Base-by-base conservation (phyloP, 1,284 basidiomycete genomes). In the Cryptococcus amylolentus region DNA sequence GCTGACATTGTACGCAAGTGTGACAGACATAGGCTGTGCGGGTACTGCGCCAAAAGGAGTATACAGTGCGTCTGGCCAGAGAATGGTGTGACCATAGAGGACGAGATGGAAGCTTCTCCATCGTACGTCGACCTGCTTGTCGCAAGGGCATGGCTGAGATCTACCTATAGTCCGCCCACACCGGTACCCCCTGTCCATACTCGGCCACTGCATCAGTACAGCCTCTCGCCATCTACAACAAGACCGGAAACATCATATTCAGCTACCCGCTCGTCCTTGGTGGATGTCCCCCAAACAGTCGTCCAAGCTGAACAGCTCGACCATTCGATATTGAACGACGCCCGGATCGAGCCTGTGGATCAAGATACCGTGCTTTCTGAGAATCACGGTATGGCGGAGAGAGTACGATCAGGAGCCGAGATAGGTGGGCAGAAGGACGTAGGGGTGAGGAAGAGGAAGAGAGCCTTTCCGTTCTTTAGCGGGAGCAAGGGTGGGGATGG, bases 321-420 rank as follows among this genome's bases (percentile, higher is more conserved):
- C 41, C 60, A 62, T 47, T 62, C 60, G 1, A 62, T 62, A n/a
- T 49, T 62, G 37, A 62, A 62, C 37, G 55, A 62, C 48, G 54
- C 52, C 46, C 35, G 35, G 23, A 10, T 51, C 38, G 12, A 43
- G 14, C 26, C 18, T 18, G 10, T n/a, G 18, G 42, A 26, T 10
- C 14, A 20, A 35, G 31, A 35, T 35, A 8, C 3, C 2, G 31
- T 7, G 31, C 6, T 23, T 23, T 23, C 23, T 23, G 2, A 23
- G 23, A 23, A 23, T 23, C 23, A 23, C 23, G 23, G 23, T 23
- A 23, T 23, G 23, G 23, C 23, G 23, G 23, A 23, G 23, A 23
- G 23, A 2, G n/a, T n/a, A 40, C 13, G 39, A 40, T 14, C 39
- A 40, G 39, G 39, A 5, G 39, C 13, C 13, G 39, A n/a, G 39